Base-by-base conservation (phyloP, 2,329 filamentous ascomycete genomes). In the Xylariaceae sp. region DNA sequence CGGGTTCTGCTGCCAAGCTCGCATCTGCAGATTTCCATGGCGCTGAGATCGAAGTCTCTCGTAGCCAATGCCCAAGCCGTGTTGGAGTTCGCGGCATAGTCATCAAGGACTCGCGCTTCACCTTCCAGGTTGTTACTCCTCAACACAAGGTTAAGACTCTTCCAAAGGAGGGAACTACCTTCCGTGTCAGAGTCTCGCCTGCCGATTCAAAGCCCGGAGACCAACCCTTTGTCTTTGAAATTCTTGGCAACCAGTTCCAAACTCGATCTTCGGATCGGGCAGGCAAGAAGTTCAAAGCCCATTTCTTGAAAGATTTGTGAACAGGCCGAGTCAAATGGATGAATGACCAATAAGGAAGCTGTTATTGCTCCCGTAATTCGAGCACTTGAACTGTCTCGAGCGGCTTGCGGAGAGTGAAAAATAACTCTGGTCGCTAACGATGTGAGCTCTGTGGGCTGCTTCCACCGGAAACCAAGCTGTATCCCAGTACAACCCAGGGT, bases 1-100 rank as follows among this genome's bases (percentile, higher is more conserved):
- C 81, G 3, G 71, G 71, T 6, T 80, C 86, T 2, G 88, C 86
- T 5, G 87, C 88, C 5, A 88, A 94, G 69, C 74, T 99, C 33
- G 85, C 83, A 42, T 90, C 87, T 51, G 93, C 92, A 1, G 94
- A 99, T 71, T 93, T 91, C 63, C 92, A 97, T 68, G 94, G 94
- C 1, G 92, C 93, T 14, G 75, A 84, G 60, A 69, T 97, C 17
- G 84, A 91, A 72, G 90, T 97, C 18, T 88, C 93, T 50, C 75
- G 92, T 61, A 94, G 91, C 69, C 74, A 82, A 31, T 97, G 92
- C 68, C 82, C 87, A 14, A 85, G 88, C 48, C 79, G 93, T 14
- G 92, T 99, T 0, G 93, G 94, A 0, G 72, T 93, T 48, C 82
- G 78, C 62, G 94, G 94, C 14, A 93, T 97, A 61, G 88, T 97